Evolutionary conservation across 1,284 basidiomycete genomes (phyloP).

Genomic region (Ustilago crameri): DNA sequence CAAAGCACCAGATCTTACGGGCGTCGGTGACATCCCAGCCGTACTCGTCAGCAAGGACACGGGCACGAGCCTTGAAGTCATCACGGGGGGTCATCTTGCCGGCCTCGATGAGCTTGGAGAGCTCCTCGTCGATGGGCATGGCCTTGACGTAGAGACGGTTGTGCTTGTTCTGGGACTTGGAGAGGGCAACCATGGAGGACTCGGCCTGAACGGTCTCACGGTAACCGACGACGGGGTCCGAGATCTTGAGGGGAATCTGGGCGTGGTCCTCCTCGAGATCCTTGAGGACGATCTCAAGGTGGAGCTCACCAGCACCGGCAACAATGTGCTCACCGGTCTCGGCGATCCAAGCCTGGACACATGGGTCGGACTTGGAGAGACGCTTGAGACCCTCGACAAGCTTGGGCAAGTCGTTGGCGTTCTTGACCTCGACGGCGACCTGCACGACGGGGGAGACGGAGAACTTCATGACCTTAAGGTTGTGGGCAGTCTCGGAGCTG

Average conservation of each 20-base stretch:
- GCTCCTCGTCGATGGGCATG: conserved; percentile 90
- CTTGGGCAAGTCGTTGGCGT: conserved; percentile 98
- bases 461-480: conserved; percentile 98
- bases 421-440: conserved; percentile 99
- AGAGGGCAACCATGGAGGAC: conserved; percentile 94
- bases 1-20: conserved; percentile 99
- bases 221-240: conserved; percentile 98
- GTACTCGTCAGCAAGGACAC: conserved; percentile 93
- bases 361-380: conserved; percentile 99
- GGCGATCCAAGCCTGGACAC: conserved; percentile 93
- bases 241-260: conserved; percentile 98
- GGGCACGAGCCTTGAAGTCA: conserved; percentile 96
- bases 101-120: conserved; percentile 89
- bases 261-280: conserved; percentile 99
- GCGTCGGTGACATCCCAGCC: conserved; percentile 99
- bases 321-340: conserved; percentile 98
- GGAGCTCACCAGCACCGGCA: conserved; percentile 98
- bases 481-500: conserved; percentile 97
- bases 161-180: conserved; percentile 99
- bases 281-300: conserved; percentile 99
- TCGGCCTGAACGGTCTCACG: conserved; percentile 97
- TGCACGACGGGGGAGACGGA: conserved; percentile 97
- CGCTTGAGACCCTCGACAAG: conserved; percentile 99
- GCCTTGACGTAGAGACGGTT: conserved; percentile 97
- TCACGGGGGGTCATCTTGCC: conserved; percentile 91